These are phyloP conservation scores for Xylogone sp. DNA, from an alignment of 2,329 filamentous ascomycete species.

Conservation along the genomic window DNA sequence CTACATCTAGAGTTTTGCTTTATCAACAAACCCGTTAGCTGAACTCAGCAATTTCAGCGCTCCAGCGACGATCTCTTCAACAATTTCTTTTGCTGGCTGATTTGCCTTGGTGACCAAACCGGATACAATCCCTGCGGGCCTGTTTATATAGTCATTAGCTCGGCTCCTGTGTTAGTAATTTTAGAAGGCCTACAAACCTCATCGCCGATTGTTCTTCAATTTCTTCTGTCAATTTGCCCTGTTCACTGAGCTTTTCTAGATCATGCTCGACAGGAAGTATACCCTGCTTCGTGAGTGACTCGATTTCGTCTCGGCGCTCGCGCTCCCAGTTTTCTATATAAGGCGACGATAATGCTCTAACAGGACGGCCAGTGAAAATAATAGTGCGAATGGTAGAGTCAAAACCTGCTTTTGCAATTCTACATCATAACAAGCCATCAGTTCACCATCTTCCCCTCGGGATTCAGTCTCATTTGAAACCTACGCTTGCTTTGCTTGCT, in stretches of 20 bases:
- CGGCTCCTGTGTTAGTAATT: neutral
- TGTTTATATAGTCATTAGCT: conserved; percentile 68
- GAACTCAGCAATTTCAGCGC: conserved; percentile 36
- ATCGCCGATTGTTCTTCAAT: conserved; percentile 4
- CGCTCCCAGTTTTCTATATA: conserved; percentile 96
- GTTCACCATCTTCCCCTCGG: too few species aligned
- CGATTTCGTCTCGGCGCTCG: conserved; percentile 86
- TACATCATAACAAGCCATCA: too few species aligned
- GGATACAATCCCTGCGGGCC: conserved; percentile 90
- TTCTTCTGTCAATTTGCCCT: conserved; percentile 38
- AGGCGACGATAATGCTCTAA: conserved; percentile 89
- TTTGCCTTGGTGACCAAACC: conserved; percentile 88
- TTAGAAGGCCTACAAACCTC: conserved; percentile 1
- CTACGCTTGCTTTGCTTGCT: conserved; percentile 92
- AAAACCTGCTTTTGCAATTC: conserved; percentile 77
- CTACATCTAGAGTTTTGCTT: neutral
- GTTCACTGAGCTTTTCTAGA: conserved; percentile 80
- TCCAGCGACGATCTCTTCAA: conserved; percentile 85
- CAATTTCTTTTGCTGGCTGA: conserved; percentile 71
- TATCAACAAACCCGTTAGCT: neutral
- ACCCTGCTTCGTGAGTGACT: conserved; percentile 84
- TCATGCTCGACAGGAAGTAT: conserved; percentile 92
- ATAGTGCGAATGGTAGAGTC: conserved; percentile 96
- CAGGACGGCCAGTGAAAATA: conserved; percentile 95
- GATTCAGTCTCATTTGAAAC: too few species aligned